These are phyloP conservation scores for Daedaleopsis sinensis DNA, from an alignment of 768 basidiomycete species.

Conservation along the genomic window DNA sequence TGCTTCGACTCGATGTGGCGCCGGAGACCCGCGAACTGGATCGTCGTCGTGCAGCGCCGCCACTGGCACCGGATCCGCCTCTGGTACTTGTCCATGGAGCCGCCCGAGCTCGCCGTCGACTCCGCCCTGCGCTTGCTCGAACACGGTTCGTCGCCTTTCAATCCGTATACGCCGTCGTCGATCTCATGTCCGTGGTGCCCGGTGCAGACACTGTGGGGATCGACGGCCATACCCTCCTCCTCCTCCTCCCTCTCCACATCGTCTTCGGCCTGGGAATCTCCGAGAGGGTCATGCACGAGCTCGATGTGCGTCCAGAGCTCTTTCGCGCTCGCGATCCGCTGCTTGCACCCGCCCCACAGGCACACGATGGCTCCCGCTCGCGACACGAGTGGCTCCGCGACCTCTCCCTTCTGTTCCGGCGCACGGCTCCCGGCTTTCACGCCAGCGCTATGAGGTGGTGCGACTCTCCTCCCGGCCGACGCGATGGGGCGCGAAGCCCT, in stretches of 20 bases:
- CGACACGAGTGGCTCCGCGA: not conserved
- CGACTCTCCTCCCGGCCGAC: no score
- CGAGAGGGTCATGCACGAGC: not conserved
- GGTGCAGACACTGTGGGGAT: not conserved
- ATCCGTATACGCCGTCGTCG: not conserved
- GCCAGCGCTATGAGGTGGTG: not conserved
- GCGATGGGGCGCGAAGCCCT: no score
- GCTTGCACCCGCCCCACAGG: constrained; percentile 2
- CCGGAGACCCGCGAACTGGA: constrained; percentile 10
- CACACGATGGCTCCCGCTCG: not conserved
- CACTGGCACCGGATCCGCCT: no score
- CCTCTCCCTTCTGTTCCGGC: not conserved
- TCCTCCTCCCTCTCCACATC: not conserved
- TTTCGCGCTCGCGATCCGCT: not conserved
- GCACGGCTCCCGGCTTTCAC: not conserved
- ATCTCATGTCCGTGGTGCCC: not conserved
- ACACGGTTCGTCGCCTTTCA: not conserved
- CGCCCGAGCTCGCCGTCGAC: not conserved
- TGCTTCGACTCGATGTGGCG: constrained; percentile 16
- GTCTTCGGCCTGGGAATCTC: not conserved
- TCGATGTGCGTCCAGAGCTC: constrained; percentile 10
- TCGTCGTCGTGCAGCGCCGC: constrained; percentile 4
- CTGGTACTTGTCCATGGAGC: no score
- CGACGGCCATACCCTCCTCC: no score
- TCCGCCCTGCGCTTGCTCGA: not conserved